A percentile compares a stretch with the other conserved stretches of the same genome.
These are phyloP conservation scores for Silene latifolia DNA, from an alignment of 148 eudicot species.

Conservation along the genomic window DNA sequence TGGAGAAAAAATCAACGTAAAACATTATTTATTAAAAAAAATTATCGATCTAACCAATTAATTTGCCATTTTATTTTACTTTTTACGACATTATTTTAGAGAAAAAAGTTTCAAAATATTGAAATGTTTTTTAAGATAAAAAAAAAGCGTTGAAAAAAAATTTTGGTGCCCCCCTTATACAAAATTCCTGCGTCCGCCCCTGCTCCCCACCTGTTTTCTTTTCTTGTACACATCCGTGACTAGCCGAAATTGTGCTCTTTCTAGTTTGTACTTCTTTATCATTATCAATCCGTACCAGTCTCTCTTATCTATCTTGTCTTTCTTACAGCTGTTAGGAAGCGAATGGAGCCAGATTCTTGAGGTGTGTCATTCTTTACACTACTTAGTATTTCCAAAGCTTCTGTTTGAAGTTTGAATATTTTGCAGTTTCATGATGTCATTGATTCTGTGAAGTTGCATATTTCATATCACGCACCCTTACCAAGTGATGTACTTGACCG, in stretches of 20 bases:
- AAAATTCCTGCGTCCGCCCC: no score
- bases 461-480: neutral
- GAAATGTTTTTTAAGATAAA: no score
- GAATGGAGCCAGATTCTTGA: constrained; percentile 68
- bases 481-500: neutral
- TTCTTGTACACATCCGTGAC: neutral
- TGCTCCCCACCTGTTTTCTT: neutral
- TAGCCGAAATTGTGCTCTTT: neutral
- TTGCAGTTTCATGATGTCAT: neutral
- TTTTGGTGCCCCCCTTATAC: no score
- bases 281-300: neutral
- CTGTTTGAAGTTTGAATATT: neutral
- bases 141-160: no score
- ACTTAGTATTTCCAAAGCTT: neutral
- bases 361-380: constrained; percentile 33
- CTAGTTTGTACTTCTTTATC: neutral
- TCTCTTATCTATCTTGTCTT: constrained; percentile 20
- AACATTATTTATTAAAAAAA: no score
- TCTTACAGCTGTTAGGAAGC: constrained; percentile 47
- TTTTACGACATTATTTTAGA: no score
- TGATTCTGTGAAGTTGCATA: neutral
- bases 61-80: no score
- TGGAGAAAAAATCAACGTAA: no score
- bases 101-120: no score
- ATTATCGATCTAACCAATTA: no score